Conservation (phyloP, 768 basidiomycete species). For the Leccinum uliginosum region DNA sequence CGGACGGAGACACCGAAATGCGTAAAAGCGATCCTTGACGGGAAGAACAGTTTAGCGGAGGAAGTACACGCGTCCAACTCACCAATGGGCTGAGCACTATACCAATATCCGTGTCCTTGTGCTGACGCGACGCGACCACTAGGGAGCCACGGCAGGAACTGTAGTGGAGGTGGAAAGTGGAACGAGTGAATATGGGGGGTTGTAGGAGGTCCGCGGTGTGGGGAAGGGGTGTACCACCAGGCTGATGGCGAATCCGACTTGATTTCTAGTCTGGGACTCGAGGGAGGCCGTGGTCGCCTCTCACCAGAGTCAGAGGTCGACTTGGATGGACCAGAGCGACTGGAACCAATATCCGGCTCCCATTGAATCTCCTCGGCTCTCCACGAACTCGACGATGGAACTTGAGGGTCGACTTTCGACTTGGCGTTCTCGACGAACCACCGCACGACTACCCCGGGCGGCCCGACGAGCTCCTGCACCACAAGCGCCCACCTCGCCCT, state of each 20-base stretch:
- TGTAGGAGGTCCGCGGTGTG: slow-evolving; percentile 6
- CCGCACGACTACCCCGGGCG: slow-evolving; percentile 12
- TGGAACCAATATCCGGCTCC: slow-evolving; percentile 10
- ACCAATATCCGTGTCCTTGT: too few relatives aligned
- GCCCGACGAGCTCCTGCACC: slow-evolving; percentile 21
- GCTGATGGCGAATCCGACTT: slow-evolving; percentile 9
- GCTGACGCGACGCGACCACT: slow-evolving; percentile 2
- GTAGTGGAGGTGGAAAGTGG: slow-evolving; percentile 11
- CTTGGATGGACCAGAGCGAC: not conserved
- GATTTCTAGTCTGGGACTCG: slow-evolving; percentile 26
- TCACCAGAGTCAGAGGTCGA: not conserved
- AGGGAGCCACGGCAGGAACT: slow-evolving; percentile 16
- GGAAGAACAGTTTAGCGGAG: slow-evolving; percentile 25
- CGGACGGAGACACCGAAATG: not conserved
- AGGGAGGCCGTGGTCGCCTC: not conserved
- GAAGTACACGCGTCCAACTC: slow-evolving; percentile 11
- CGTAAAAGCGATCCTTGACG: slow-evolving; percentile 10
- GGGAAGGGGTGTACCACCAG: slow-evolving; percentile 9
- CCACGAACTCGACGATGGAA: not conserved
- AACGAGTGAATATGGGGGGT: slow-evolving; percentile 2
- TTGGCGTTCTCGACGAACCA: not conserved
- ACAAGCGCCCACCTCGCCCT: slow-evolving; percentile 15
- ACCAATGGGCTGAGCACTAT: too few relatives aligned
- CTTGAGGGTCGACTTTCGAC: not conserved
- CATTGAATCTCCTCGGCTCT: slow-evolving; percentile 8